Conservation (phyloP, 2,329 filamentous ascomycete genomes). For the Lasiodiplodia citricola region DNA sequence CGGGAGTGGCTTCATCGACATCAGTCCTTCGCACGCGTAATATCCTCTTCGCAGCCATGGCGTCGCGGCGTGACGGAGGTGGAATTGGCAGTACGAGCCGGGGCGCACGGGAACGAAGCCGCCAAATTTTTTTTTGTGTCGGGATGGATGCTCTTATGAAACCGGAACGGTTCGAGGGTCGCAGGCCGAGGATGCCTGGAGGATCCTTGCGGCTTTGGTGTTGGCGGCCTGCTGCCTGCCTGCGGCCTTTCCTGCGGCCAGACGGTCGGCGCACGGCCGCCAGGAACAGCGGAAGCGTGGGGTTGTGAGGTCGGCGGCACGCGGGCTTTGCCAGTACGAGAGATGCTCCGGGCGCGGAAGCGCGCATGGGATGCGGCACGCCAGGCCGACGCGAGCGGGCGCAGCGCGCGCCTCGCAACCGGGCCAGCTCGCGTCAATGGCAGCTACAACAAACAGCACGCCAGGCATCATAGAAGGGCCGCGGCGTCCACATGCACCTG, state of each 20-base stretch:
- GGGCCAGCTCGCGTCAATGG: not conserved
- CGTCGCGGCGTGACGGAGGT: constrained; percentile 20
- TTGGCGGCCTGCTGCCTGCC: constrained; percentile 5
- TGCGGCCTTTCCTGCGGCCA: constrained; percentile 17
- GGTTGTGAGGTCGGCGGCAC: constrained; percentile 3
- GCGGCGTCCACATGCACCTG: constrained; percentile 2
- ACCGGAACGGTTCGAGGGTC: not conserved
- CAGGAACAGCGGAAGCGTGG: constrained; percentile 9
- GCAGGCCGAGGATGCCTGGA: not conserved
- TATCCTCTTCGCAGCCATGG: constrained; percentile 41
- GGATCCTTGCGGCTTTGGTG: constrained; percentile 2
- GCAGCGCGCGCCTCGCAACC: not conserved
- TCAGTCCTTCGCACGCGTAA: constrained; percentile 65
- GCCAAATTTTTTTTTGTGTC: not conserved
- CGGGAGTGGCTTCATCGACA: constrained; percentile 37
- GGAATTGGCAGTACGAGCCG: not conserved
- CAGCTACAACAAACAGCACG: not conserved
- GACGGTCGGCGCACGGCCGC: not conserved
- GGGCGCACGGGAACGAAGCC: constrained; percentile 11
- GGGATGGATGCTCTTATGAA: constrained; percentile 14
- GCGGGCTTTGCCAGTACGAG: constrained; percentile 2
- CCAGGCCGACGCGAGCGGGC: constrained; percentile 2
- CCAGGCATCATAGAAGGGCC: not conserved
- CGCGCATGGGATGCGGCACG: not conserved
- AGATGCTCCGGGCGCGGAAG: not conserved